phyloP scores from a whole-genome alignment of 306 rosid genomes.

The Cicer cuneatum region DNA sequence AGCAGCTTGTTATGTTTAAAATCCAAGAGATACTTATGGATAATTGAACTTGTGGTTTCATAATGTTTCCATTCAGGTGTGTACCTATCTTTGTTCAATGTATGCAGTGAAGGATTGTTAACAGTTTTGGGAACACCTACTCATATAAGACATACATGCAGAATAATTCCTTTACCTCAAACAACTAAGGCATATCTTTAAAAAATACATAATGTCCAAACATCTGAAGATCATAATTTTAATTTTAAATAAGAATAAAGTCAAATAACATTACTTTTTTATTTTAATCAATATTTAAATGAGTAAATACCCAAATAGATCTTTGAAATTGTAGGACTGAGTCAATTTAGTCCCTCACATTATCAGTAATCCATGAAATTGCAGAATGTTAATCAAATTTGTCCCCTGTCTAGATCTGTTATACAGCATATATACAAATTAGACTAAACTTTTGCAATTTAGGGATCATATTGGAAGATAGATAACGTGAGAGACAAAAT shows the following conservation, averaged over 20 bases:
- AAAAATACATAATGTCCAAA: not conserved
- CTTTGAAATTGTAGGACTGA: too few species aligned
- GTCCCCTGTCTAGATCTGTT: too few species aligned
- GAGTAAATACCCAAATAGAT: too few species aligned
- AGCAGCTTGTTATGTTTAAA: not conserved
- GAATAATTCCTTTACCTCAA: not conserved
- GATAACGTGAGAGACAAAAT: too few species aligned
- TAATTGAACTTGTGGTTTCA: not conserved
- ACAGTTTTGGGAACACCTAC: not conserved
- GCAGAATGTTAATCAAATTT: too few species aligned
- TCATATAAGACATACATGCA: not conserved
- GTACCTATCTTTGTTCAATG: not conserved
- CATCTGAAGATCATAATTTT: not conserved
- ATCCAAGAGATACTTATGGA: not conserved
- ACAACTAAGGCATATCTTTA: not conserved
- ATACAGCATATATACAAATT: too few species aligned
- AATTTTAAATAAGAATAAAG: not conserved
- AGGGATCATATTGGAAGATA: too few species aligned
- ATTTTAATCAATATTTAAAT: too few species aligned
- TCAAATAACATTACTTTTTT: not conserved
- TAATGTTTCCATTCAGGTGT: not conserved
- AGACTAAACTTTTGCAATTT: too few species aligned
- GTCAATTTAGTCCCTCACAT: too few species aligned
- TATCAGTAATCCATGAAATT: too few species aligned
- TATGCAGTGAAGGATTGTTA: not conserved